Evolutionary conservation across 2,329 filamentous ascomycete genomes (phyloP).

Genomic region (Xylaria sp.): DNA sequence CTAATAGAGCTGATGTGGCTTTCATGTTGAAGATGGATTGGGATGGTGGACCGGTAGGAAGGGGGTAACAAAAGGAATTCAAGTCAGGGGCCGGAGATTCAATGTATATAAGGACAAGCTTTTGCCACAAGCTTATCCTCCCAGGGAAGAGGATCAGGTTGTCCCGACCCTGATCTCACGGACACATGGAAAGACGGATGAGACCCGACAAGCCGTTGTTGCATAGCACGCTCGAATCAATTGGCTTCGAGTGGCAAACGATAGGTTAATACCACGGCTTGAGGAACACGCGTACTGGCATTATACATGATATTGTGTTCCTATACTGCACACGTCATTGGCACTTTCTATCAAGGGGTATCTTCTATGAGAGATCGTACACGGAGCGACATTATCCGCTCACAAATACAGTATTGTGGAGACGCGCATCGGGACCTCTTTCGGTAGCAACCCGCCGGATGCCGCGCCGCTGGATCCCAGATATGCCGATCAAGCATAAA

Average conservation of each 20-base stretch:
- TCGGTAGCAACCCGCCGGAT: constrained; percentile 1
- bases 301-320: constrained; percentile 1
- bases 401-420: constrained; percentile 32
- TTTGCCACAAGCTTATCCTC: not conserved
- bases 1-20: constrained; percentile 33
- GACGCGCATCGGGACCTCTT: not conserved
- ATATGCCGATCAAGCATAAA: constrained; percentile 8
- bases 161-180: constrained; percentile 18
- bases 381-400: constrained; percentile 38
- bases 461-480: constrained; percentile 8
- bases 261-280: not conserved
- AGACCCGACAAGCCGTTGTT: not conserved
- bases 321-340: constrained; percentile 18
- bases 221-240: not conserved
- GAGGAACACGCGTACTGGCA: not conserved
- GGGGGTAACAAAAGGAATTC: not conserved
- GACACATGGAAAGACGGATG: not conserved
- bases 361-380: constrained; percentile 41
- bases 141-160: constrained; percentile 14
- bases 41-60: not conserved
- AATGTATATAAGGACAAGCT: constrained; percentile 15
- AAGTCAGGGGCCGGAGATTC: not conserved
- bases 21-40: constrained; percentile 37
- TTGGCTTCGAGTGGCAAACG: not conserved
- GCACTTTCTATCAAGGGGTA: constrained; percentile 41